Base-by-base conservation (phyloP, 2,329 filamentous ascomycete genomes). In the Sporothrix dimorphospora region DNA sequence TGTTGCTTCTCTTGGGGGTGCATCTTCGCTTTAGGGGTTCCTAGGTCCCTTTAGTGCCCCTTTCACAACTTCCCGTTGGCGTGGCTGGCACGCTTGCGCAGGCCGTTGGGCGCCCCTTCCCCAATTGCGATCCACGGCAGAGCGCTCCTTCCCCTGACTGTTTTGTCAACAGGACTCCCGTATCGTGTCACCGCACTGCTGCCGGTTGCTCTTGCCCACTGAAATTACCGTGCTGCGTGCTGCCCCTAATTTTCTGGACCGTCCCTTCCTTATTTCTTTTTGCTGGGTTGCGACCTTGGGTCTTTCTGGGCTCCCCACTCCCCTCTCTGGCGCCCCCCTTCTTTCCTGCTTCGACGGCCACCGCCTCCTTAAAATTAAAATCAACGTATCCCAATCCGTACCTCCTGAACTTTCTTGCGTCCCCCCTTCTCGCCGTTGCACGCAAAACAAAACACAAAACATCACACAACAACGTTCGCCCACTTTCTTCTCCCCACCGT, bases 301-400 rank as follows among this genome's bases (percentile, higher is more conserved):
- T 34, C 19, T 63, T 30, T 71, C 47, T 45, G 24, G 16, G 34
- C 63, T 61, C 66, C 49, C 38, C 57, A 21, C 47, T 53, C 40
- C 57, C 59, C 59, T 66, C 69, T 47, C 34, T 66, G 63, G 42
- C 38, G n/a, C 45, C 55, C 55, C 67, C 70, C 49, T 69, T 69
- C 66, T 70, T 67, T 70, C 68, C 47, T 42, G 9, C 51, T 45
- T 63, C 45, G 21, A 47, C 45, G 70, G 75, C 75, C 72, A 75
- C 74, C 72, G 72, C 74, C 75, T 75, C 74, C 74, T 75, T 71
- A 74, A 74, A 76, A 75, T 74, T 75, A 75, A 74, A 72, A 55
- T 70, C 53, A 72, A 70, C 72, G 72, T 75, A 75, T 71, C 72
- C 72, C 72, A 71, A 74, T 72, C 65, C 61, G 70, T 69, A 63